Conservation (phyloP, 2,329 filamentous ascomycete genomes). For the Thelonectria rubi region DNA sequence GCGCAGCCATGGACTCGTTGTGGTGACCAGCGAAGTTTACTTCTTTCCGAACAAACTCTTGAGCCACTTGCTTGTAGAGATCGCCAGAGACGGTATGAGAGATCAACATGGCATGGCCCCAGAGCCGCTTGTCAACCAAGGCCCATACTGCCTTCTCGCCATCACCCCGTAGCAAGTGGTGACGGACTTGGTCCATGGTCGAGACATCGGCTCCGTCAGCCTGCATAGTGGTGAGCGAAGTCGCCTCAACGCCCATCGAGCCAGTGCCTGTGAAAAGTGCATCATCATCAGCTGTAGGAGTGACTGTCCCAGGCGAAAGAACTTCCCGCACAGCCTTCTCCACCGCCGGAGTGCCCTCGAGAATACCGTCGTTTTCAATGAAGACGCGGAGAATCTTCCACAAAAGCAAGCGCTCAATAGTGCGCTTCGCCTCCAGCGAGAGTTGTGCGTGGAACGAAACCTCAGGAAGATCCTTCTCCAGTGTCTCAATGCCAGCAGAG, state of each 20-base stretch:
- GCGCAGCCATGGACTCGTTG: slow-evolving; percentile 86
- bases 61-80: slow-evolving; percentile 90
- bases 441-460: slow-evolving; percentile 59
- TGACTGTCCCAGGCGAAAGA: slow-evolving; percentile 66
- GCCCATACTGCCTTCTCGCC: slow-evolving; percentile 93
- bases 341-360: slow-evolving; percentile 77
- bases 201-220: slow-evolving; percentile 75
- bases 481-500: slow-evolving; percentile 73
- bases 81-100: slow-evolving; percentile 80
- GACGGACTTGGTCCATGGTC: slow-evolving; percentile 76
- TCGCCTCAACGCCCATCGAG: slow-evolving; percentile 39
- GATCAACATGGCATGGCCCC: slow-evolving; percentile 96
- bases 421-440: slow-evolving; percentile 72
- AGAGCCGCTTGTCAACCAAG: slow-evolving; percentile 90
- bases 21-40: slow-evolving; percentile 83
- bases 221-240: slow-evolving; percentile 51
- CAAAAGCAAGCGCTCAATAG: slow-evolving; percentile 81
- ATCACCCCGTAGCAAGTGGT: slow-evolving; percentile 79
- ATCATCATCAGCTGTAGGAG: slow-evolving; percentile 41
- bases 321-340: slow-evolving; percentile 80
- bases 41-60: slow-evolving; percentile 95
- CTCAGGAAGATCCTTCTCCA: slow-evolving; percentile 69
- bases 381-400: slow-evolving; percentile 88
- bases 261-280: slow-evolving; percentile 36
- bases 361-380: slow-evolving; percentile 83